These are phyloP conservation scores for Aphanomyces astaci DNA, from an alignment of 352 stramenopile genomes.

Conservation along the genomic window DNA sequence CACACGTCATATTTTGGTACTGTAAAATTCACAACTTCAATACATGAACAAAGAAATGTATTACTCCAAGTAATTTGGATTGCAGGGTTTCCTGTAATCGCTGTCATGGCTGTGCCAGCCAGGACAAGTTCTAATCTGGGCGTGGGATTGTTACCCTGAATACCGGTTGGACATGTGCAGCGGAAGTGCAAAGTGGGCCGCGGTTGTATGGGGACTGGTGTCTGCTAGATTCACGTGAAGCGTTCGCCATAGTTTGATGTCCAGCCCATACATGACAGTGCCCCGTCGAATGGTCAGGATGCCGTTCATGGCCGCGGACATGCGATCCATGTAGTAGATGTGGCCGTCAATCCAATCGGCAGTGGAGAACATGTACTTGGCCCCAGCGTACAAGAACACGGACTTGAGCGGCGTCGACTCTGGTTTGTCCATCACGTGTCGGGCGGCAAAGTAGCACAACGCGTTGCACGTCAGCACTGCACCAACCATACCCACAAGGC, in stretches of 20 bases:
- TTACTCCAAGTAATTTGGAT: too few relatives aligned
- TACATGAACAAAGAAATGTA: too few relatives aligned
- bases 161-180: background rate
- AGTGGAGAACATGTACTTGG: background rate
- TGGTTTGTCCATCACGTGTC: background rate
- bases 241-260: conserved; percentile 10
- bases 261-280: background rate
- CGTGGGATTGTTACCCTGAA: too few relatives aligned
- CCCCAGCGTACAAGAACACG: background rate
- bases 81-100: too few relatives aligned
- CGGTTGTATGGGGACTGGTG: background rate
- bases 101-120: too few relatives aligned
- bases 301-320: conserved; percentile 3
- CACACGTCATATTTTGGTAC: too few relatives aligned
- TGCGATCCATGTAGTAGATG: conserved; percentile 18
- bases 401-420: background rate
- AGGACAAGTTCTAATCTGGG: too few relatives aligned
- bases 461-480: background rate
- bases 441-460: background rate
- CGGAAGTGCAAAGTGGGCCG: background rate
- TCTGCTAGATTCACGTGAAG: background rate
- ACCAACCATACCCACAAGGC: background rate
- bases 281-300: background rate
- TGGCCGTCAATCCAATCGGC: background rate
- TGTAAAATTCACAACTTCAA: too few relatives aligned